phyloP scores from a whole-genome alignment of 2,329 filamentous ascomycete genomes.

The Fusarium scirpi region DNA sequence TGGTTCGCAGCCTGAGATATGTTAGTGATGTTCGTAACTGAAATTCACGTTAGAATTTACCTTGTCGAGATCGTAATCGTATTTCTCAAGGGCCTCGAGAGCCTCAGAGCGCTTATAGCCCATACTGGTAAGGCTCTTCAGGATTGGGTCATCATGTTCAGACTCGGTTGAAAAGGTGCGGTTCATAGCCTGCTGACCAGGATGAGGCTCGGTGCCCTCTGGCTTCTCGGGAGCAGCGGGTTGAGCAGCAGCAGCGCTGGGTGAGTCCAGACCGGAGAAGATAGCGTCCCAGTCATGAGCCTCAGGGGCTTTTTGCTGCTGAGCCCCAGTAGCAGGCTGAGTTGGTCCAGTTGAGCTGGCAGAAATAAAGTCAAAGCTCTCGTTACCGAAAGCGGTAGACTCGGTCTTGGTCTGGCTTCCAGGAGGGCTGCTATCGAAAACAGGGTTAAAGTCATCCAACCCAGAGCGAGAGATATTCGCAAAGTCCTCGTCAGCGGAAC shows the following conservation, averaged over 20 bases:
- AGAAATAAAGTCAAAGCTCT: slow-evolving; percentile 70
- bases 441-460: slow-evolving; percentile 82
- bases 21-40: neutral
- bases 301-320: slow-evolving; percentile 57
- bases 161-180: slow-evolving; percentile 74
- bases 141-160: slow-evolving; percentile 89
- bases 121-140: slow-evolving; percentile 91
- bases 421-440: slow-evolving; percentile 78
- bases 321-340: slow-evolving; percentile 55
- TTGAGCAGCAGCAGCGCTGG: slow-evolving; percentile 51
- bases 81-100: slow-evolving; percentile 87
- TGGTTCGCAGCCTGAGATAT: slow-evolving; percentile 63
- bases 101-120: slow-evolving; percentile 82
- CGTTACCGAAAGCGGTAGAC: slow-evolving; percentile 63
- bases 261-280: slow-evolving; percentile 81
- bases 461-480: slow-evolving; percentile 77
- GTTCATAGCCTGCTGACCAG: slow-evolving; percentile 57
- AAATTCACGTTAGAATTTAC: slow-evolving; percentile 62
- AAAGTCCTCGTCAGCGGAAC: slow-evolving; percentile 82
- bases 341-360: slow-evolving; percentile 50
- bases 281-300: slow-evolving; percentile 94
- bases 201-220: slow-evolving; percentile 29
- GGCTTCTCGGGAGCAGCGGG: slow-evolving; percentile 38
- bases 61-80: slow-evolving; percentile 95
- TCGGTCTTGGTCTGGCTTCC: slow-evolving; percentile 67